Base-by-base conservation (phyloP, 306 rosid species). In the Trifolium pratense region DNA sequence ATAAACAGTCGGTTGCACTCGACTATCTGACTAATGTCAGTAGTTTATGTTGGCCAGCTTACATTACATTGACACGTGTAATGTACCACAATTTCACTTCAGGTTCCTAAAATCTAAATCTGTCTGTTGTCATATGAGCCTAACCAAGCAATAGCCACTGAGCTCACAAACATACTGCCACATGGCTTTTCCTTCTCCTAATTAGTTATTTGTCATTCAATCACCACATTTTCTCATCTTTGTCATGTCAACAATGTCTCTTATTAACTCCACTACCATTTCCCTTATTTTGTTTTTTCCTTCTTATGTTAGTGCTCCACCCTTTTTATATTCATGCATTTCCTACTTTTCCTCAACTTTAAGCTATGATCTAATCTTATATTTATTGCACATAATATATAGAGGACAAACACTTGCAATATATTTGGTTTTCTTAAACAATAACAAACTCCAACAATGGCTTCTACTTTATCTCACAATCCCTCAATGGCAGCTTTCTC, bases 401-500 rank as follows among this genome's bases (percentile, higher is more conserved):
- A 26, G 31, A 26, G 31, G 1, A 43, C 48, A 48, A 55, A 26
- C 29, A 16, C n/a, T 25, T 23, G 43, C 6, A 31, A 31, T 31
- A 31, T 34, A 15, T 18, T 51, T 7, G 37, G 40, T 77, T 61
- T 67, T 73, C 55, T 67, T 46, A 59, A 66, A 43, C 53, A n/a
- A 18, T 48, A 48, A 48, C 55, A 48, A 48, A 48, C 55, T 48
- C 55, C 9, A 59, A 37, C 78, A 42, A 90, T 91, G 97, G 85
- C 87, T 78, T 79, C 89, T 70, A 59, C 87, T 26, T 67, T 81
- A 46, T 78, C 80, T 57, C 77, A 17, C 34, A 88, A 80, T 78
- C 87, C 75, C 1, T 85, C 93, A 46, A 62, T 88, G 16, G 8
- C 84, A 21, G 46, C 82, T 76, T 79, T 90, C 75, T 78, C 88